Base-by-base conservation (phyloP, 768 basidiomycete species). In the Boletus subcaerulescens region DNA sequence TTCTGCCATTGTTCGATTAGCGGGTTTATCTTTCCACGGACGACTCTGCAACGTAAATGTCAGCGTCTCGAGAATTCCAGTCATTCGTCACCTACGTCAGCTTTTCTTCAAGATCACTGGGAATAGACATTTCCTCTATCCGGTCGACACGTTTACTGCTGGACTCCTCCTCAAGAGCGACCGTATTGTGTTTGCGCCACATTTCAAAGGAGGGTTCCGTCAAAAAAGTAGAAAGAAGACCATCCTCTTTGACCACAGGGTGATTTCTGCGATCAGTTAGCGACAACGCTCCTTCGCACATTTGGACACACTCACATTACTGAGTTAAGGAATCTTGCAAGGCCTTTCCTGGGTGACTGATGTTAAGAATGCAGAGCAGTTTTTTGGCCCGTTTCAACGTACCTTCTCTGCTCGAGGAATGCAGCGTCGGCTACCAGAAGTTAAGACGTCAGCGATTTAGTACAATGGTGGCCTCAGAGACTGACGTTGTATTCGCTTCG, bases 1-100 rank as follows among this genome's bases (percentile, higher is more conserved):
- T 88, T 86, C 63, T 94, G 91, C 91, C 94, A 97, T 57, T 91
- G 86, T 55, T 93, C 93, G 55, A 98, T 89, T 39, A 96, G 75
- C 3, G 83, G 76, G 42, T 74, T 79, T n/a, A 96, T 73, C 69
- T 84, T 89, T 44, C 80, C 78, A 48, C 91, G 85, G n/a, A 94
- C 81, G 40, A 82, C 74, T 33, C 92, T 94, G 66, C 33, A 33
- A 48, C n/a, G 33, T 24, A 39, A n/a, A 38, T 43, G 38, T 55
- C 45, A 59, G 35, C 26, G 36, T 36, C 44, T 40, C n/a, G 22
- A 48, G 29, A 46, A 43, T 11, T 46, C 33, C 17, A 9, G 31
- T 43, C 31, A 52, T 32, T 44, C 50, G 44, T 12, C 35, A 57
- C 81, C 55, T 74, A 89, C 88, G 80, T 77, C 52, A 98, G 82